Evolutionary conservation across 768 basidiomycete genomes (phyloP).

Genomic region (Polyporus arcularius): DNA sequence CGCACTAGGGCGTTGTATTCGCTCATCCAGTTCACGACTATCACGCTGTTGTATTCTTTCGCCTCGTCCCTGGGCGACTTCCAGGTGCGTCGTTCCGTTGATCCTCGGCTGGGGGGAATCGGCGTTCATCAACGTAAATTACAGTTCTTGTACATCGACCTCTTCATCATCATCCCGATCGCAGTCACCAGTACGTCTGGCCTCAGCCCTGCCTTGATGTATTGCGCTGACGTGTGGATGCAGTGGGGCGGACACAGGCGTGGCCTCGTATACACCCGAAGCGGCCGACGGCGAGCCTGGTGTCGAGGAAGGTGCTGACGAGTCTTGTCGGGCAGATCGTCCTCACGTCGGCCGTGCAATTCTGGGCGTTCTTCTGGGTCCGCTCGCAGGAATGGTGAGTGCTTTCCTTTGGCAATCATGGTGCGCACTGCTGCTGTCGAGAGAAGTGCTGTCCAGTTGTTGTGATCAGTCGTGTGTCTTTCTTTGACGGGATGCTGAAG

Average conservation of each 20-base stretch:
- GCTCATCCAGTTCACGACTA: constrained; percentile 98
- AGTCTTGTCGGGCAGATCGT: constrained; percentile 93
- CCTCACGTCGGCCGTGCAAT: constrained; percentile 79
- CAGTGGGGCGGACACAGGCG: constrained; percentile 95
- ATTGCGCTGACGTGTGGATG: constrained; percentile 5
- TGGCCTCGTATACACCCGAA: constrained; percentile 85
- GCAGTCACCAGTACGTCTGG: constrained; percentile 85
- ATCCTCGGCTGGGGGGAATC: background rate
- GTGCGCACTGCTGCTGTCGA: no score
- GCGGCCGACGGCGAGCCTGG: constrained; percentile 91
- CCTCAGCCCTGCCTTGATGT: background rate
- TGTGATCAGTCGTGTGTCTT: no score
- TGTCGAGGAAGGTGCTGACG: constrained; percentile 91
- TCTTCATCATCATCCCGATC: constrained; percentile 96
- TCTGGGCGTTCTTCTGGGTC: constrained; percentile 91
- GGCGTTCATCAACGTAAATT: constrained; percentile 17
- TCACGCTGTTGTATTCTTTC: constrained; percentile 93
- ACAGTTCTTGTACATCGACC: constrained; percentile 95
- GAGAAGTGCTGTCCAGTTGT: no score
- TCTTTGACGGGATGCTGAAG: background rate
- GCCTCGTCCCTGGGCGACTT: constrained; percentile 96
- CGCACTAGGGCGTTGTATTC: constrained; percentile 90
- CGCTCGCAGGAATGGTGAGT: constrained; percentile 79
- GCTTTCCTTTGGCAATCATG: no score
- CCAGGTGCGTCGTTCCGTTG: constrained; percentile 57